A percentile compares a stretch with the other conserved stretches of the same genome.
These are phyloP conservation scores for Mycena galopus DNA, from an alignment of 768 basidiomycete genomes.

Conservation along the genomic window DNA sequence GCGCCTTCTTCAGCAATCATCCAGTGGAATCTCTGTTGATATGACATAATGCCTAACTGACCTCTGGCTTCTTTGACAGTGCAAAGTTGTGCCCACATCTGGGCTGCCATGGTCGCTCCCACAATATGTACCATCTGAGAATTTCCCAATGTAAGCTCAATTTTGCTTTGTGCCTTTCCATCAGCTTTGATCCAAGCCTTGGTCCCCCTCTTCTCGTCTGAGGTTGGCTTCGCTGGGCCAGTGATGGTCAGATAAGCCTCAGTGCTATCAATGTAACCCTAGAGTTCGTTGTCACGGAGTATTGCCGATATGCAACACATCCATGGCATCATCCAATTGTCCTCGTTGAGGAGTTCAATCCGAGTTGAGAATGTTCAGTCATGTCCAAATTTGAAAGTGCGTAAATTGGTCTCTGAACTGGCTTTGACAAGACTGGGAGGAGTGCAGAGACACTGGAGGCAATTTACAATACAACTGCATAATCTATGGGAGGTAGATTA, in stretches of 20 bases:
- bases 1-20: conserved; percentile 14
- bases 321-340: too few species aligned
- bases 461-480: too few species aligned
- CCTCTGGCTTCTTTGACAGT: conserved; percentile 19
- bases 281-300: conserved; percentile 2
- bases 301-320: too few species aligned
- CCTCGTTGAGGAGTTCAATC: conserved; percentile 21
- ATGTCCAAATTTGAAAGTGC: too few species aligned
- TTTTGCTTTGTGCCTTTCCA: conserved; percentile 24
- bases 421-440: too few species aligned
- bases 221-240: conserved; percentile 10
- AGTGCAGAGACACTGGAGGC: too few species aligned
- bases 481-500: too few species aligned
- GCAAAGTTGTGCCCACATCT: conserved; percentile 18
- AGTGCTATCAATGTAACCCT: conserved; percentile 10
- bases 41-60: conserved; percentile 16
- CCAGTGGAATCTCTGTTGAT: conserved; percentile 11
- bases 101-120: not conserved
- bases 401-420: too few species aligned
- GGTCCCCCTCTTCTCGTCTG: not conserved
- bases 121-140: conserved; percentile 25
- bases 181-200: conserved; percentile 12
- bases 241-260: not conserved
- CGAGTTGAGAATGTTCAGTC: conserved; percentile 13
- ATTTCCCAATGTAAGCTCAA: conserved; percentile 21